A percentile compares a stretch with the other conserved stretches of the same genome.
Evolutionary conservation across 805 yeast genomes (phyloP).

Genomic region (Ogataea wickerhamii): DNA sequence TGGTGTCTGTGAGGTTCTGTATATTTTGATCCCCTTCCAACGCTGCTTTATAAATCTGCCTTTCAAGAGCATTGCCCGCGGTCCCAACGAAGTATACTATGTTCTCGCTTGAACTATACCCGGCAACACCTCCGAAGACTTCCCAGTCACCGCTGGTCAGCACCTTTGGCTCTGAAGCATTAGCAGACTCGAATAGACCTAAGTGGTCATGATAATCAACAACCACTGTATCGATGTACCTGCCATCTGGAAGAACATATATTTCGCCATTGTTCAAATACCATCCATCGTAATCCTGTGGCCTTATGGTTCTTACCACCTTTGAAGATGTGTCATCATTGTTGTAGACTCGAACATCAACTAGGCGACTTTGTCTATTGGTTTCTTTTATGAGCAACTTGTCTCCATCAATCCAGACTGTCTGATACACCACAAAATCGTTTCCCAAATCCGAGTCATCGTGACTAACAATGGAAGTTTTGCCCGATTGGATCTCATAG

Average conservation of each 20-base stretch:
- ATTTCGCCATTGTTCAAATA: slow-evolving; percentile 41
- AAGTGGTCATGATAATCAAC: slow-evolving; percentile 58
- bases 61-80: slow-evolving; percentile 49
- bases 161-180: slow-evolving; percentile 37
- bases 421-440: slow-evolving; percentile 58
- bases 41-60: slow-evolving; percentile 54
- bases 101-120: slow-evolving; percentile 44
- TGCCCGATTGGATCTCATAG: slow-evolving; percentile 34
- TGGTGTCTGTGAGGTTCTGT: slow-evolving; percentile 30
- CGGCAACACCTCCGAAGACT: slow-evolving; percentile 45
- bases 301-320: slow-evolving; percentile 42
- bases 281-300: slow-evolving; percentile 52
- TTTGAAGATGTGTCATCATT: slow-evolving; percentile 28
- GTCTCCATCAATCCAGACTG: slow-evolving; percentile 51
- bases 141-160: slow-evolving; percentile 50
- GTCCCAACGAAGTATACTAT: slow-evolving; percentile 57
- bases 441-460: slow-evolving; percentile 34
- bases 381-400: slow-evolving; percentile 55
- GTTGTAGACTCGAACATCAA: slow-evolving; percentile 49
- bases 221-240: slow-evolving; percentile 62
- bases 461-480: slow-evolving; percentile 23
- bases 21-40: slow-evolving; percentile 29
- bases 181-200: slow-evolving; percentile 51
- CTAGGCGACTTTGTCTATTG: slow-evolving; percentile 55
- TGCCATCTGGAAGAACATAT: slow-evolving; percentile 40